These are phyloP conservation scores for Vitis cinerea DNA, from an alignment of 164 flowering plant genomes.

Conservation along the genomic window DNA sequence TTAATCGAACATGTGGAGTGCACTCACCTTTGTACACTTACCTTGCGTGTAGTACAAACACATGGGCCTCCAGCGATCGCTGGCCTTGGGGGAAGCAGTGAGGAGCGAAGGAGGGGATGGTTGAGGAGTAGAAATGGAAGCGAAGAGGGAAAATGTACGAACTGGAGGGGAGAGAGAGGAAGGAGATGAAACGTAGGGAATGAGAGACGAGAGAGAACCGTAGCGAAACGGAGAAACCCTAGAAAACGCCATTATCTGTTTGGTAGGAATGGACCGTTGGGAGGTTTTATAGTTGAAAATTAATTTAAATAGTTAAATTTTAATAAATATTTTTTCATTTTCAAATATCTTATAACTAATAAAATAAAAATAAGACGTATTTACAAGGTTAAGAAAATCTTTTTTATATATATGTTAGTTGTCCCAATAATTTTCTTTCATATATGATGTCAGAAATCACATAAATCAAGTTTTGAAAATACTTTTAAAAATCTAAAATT, in stretches of 20 bases:
- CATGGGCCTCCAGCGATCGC: slow-evolving; percentile 61
- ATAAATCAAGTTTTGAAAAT: too few species aligned
- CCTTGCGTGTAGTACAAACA: slow-evolving; percentile 84
- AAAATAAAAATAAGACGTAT: too few species aligned
- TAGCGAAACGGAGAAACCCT: slow-evolving; percentile 13
- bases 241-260: slow-evolving; percentile 16
- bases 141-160: slow-evolving; percentile 10
- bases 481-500: too few species aligned
- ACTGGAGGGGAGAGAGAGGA: slow-evolving; percentile 1
- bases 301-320: too few species aligned
- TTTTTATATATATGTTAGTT: too few species aligned
- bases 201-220: slow-evolving; percentile 11
- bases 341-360: too few species aligned
- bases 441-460: too few species aligned
- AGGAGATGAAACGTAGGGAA: not conserved
- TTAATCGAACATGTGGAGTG: not conserved
- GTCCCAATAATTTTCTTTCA: too few species aligned
- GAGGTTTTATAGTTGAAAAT: not conserved
- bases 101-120: slow-evolving; percentile 7
- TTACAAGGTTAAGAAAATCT: too few species aligned
- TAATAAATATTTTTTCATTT: too few species aligned
- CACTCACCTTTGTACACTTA: slow-evolving; percentile 68
- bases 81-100: not conserved
- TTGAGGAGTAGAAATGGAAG: slow-evolving; percentile 18
- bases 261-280: not conserved